Percentiles rank a stretch among this genome's conserved stretches.
These are phyloP conservation scores for Fusarium siculi DNA, from an alignment of 2,329 filamentous ascomycete species.

Conservation along the genomic window DNA sequence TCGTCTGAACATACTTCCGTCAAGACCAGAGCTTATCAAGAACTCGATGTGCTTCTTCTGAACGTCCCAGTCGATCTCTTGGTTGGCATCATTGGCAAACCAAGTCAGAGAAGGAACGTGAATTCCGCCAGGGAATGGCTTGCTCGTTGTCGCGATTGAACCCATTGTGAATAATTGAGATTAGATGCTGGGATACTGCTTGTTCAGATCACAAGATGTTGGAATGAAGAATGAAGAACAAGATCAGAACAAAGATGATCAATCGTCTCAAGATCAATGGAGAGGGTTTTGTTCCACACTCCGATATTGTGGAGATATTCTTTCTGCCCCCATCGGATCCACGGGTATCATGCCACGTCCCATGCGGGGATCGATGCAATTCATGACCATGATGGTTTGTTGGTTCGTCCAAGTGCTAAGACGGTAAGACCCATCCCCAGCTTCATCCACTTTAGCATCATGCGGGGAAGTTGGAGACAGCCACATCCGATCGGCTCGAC, in stretches of 20 bases:
- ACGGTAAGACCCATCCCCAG: slow-evolving; percentile 1
- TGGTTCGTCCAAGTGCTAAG: slow-evolving; percentile 4
- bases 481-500: slow-evolving; percentile 43
- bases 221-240: neutral
- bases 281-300: slow-evolving; percentile 16
- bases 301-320: slow-evolving; percentile 17
- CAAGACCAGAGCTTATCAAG: slow-evolving; percentile 62
- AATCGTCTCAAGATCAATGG: slow-evolving; percentile 16
- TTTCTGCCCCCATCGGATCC: slow-evolving; percentile 21
- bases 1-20: slow-evolving; percentile 53
- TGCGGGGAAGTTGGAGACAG: slow-evolving; percentile 44
- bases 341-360: slow-evolving; percentile 30
- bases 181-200: neutral
- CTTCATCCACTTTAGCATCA: slow-evolving; percentile 20
- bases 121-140: slow-evolving; percentile 60
- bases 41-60: slow-evolving; percentile 65
- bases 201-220: neutral
- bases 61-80: slow-evolving; percentile 66
- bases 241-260: slow-evolving; percentile 1
- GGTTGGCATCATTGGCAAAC: slow-evolving; percentile 58
- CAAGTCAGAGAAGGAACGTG: slow-evolving; percentile 68
- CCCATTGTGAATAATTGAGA: slow-evolving; percentile 37
- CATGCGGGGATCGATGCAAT: neutral
- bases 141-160: slow-evolving; percentile 42
- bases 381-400: slow-evolving; percentile 7